Percentiles rank a stretch among this genome's conserved stretches.
Conservation (phyloP, 345 rosid genomes). For the Arabidopsis arenosa region DNA sequence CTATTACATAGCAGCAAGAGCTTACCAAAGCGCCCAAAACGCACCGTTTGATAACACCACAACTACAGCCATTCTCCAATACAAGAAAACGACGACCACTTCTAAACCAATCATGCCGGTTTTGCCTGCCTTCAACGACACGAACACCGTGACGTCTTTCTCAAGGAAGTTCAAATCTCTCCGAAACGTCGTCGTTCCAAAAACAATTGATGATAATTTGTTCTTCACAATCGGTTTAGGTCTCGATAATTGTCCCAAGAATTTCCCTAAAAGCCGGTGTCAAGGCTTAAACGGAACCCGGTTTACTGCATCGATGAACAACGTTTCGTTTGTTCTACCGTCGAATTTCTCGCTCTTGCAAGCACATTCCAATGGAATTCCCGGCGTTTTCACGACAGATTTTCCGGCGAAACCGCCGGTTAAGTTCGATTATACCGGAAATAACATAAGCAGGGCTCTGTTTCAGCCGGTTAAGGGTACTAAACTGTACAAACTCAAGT, state of each 20-base stretch:
- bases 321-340: constrained; percentile 79
- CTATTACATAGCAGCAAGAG: constrained; percentile 81
- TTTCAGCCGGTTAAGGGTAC: constrained; percentile 78
- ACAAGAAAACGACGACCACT: constrained; percentile 52
- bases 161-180: constrained; percentile 56
- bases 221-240: constrained; percentile 83
- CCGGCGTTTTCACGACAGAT: constrained; percentile 83
- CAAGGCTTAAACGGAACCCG: constrained; percentile 94
- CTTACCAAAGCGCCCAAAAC: constrained; percentile 80
- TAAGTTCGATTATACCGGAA: constrained; percentile 81
- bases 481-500: constrained; percentile 68
- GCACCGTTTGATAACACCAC: constrained; percentile 88
- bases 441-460: constrained; percentile 69
- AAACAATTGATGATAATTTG: constrained; percentile 65
- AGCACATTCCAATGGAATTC: constrained; percentile 67
- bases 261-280: constrained; percentile 51
- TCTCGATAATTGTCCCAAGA: constrained; percentile 69
- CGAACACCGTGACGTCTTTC: constrained; percentile 72
- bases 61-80: constrained; percentile 86
- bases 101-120: constrained; percentile 55
- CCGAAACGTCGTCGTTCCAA: constrained; percentile 65
- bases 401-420: constrained; percentile 75
- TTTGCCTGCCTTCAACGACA: constrained; percentile 79
- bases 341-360: constrained; percentile 70
- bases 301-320: constrained; percentile 87